Evolutionary conservation across 2,329 filamentous ascomycete species (phyloP).

Genomic region (Penicillium janthinellum): DNA sequence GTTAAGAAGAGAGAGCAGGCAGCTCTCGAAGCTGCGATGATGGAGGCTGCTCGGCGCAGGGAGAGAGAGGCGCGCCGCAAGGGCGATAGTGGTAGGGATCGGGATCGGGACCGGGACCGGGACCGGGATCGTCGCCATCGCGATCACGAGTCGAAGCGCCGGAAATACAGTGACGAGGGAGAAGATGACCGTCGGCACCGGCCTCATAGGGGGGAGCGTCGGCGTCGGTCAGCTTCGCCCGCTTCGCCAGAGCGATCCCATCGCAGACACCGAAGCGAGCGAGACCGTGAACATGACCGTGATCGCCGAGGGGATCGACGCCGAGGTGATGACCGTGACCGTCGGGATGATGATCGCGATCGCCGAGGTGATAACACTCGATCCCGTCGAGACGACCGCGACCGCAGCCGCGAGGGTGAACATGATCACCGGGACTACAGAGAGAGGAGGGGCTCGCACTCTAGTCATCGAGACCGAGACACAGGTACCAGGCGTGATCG

Average conservation of each 20-base stretch:
- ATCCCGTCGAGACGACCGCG: conserved; percentile 18
- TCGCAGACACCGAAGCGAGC: conserved; percentile 28
- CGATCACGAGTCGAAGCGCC: conserved; percentile 26
- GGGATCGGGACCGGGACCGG: conserved; percentile 17
- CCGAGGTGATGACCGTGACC: conserved; percentile 18
- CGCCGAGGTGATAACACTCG: conserved; percentile 11
- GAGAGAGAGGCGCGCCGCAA: conserved; percentile 20
- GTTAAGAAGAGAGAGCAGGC: conserved; percentile 92
- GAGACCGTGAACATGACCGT: conserved; percentile 25
- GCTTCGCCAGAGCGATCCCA: conserved; percentile 26
- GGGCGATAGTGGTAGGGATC: conserved; percentile 16
- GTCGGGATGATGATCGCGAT: conserved; percentile 11
- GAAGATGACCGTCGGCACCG: conserved; percentile 27
- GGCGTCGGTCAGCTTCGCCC: conserved; percentile 30
- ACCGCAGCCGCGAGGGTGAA: conserved; percentile 11
- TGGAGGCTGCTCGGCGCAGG: conserved; percentile 44
- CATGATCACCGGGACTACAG: conserved; percentile 18
- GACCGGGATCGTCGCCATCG: conserved; percentile 25
- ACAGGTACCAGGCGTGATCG: conserved; percentile 29
- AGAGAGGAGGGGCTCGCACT: conserved; percentile 26
- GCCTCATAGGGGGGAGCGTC: conserved; percentile 26
- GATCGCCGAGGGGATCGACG: conserved; percentile 24
- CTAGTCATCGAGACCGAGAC: conserved; percentile 22
- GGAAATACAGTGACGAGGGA: conserved; percentile 28
- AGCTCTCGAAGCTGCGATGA: conserved; percentile 64